These are phyloP conservation scores for Rhamnella rubrinervis DNA, from an alignment of 331 rosid species.

Conservation along the genomic window DNA sequence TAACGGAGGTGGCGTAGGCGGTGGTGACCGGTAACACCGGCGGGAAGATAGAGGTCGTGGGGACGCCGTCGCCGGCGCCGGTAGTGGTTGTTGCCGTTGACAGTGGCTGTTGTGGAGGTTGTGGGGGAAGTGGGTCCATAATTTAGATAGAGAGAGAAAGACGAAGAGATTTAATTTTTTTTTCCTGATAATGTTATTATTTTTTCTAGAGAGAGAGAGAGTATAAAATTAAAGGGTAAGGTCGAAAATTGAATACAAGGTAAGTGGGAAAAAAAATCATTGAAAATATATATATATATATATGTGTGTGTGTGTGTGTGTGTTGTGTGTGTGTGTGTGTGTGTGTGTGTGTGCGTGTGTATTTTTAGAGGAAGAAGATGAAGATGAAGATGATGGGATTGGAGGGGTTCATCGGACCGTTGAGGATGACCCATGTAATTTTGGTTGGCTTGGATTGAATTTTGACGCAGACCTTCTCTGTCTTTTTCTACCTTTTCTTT, in stretches of 20 bases:
- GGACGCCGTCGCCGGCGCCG: constrained; percentile 11
- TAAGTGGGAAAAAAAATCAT: background rate
- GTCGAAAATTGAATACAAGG: background rate
- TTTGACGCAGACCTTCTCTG: constrained; percentile 28
- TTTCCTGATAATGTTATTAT: too few relatives aligned
- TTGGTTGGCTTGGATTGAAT: constrained; percentile 1
- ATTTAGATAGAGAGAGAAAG: constrained; percentile 19
- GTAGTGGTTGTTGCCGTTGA: background rate
- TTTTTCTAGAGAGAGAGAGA: too few relatives aligned
- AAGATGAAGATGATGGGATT: constrained; percentile 19
- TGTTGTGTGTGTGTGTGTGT: too few relatives aligned
- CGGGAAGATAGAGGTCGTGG: constrained; percentile 1
- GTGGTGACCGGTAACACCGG: constrained; percentile 8
- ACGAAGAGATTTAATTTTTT: background rate
- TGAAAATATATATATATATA: too few relatives aligned
- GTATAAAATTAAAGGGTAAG: background rate
- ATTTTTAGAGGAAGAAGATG: background rate
- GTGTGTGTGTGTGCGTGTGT: too few relatives aligned
- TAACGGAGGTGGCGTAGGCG: constrained; percentile 17
- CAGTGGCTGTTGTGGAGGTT: constrained; percentile 35
- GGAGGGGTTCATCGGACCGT: constrained; percentile 35
- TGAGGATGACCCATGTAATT: background rate
- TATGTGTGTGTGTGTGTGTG: too few relatives aligned
- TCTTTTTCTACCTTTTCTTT: background rate
- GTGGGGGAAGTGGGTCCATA: constrained; percentile 50